These are phyloP conservation scores for Xerophyta viscosa DNA, from an alignment of 106 monocot species.

Conservation along the genomic window DNA sequence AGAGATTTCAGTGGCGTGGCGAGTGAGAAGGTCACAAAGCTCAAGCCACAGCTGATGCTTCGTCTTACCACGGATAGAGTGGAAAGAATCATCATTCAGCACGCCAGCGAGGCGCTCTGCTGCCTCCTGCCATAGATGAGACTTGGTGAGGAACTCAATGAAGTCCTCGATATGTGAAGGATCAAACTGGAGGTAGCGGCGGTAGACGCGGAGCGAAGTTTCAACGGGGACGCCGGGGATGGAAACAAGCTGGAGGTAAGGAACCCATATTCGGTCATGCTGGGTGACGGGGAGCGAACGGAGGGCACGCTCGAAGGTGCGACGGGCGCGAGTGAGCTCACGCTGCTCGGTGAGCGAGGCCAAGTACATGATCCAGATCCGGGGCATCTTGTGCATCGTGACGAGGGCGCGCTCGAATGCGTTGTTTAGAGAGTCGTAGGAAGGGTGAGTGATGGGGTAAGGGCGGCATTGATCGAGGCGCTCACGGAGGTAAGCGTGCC, in stretches of 20 bases:
- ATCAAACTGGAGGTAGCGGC: constrained; percentile 70
- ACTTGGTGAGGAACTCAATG: constrained; percentile 73
- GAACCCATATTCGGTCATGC: constrained; percentile 85
- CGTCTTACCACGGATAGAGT: constrained; percentile 86
- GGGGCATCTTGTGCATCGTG: constrained; percentile 99
- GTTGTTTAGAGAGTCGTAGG: constrained; percentile 68
- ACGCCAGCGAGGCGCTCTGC: constrained; percentile 70
- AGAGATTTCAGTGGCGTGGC: constrained; percentile 71
- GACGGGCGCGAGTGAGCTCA: constrained; percentile 47
- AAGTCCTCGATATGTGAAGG: constrained; percentile 95
- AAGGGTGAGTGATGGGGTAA: constrained; percentile 50
- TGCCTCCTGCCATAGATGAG: constrained; percentile 86
- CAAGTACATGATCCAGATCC: constrained; percentile 84
- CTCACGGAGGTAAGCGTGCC: constrained; percentile 91
- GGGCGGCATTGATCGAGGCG: constrained; percentile 57
- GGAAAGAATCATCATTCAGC: constrained; percentile 62
- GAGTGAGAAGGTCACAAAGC: constrained; percentile 79
- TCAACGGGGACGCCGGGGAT: constrained; percentile 67
- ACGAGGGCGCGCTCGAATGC: constrained; percentile 92
- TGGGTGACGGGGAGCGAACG: constrained; percentile 85
- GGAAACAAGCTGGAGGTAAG: constrained; percentile 64
- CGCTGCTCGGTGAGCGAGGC: constrained; percentile 59
- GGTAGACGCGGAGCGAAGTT: constrained; percentile 72
- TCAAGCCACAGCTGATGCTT: constrained; percentile 90
- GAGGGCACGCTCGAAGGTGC: constrained; percentile 75